Evolutionary conservation across 1,284 basidiomycete species (phyloP).

Genomic region (Polyporus tsugae): DNA sequence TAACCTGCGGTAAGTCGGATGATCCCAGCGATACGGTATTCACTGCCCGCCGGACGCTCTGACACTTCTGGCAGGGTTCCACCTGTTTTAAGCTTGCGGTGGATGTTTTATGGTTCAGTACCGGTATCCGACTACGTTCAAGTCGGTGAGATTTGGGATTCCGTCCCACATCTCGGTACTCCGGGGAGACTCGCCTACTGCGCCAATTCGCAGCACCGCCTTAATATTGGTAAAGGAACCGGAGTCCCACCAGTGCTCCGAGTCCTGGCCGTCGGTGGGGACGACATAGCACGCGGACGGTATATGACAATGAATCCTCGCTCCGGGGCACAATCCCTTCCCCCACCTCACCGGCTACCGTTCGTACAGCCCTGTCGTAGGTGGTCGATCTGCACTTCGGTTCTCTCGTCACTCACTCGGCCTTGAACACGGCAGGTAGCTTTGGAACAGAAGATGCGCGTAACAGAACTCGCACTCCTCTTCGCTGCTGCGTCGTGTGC

Average conservation of each 20-base stretch:
- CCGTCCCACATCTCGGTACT: neutral
- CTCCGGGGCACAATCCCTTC: neutral
- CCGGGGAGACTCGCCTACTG: neutral
- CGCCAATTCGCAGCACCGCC: neutral
- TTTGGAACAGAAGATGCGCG: neutral
- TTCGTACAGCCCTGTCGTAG: neutral
- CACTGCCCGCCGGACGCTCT: neutral
- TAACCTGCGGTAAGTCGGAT: neutral
- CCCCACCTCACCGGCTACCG: neutral
- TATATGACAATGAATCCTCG: neutral
- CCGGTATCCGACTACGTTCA: neutral
- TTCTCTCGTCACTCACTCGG: neutral
- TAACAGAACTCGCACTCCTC: neutral
- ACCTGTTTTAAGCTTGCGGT: neutral
- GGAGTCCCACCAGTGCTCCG: slow-evolving; percentile 13
- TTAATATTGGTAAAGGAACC: slow-evolving; percentile 3
- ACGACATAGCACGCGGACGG: neutral
- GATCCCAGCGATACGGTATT: neutral
- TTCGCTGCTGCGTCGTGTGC: neutral
- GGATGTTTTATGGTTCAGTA: neutral
- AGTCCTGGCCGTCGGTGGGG: slow-evolving; percentile 13
- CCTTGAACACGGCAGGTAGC: neutral
- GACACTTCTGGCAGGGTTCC: neutral
- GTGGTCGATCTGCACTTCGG: neutral
- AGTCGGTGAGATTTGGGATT: neutral